phyloP scores from a whole-genome alignment of 139 green algal genomes.

The Pleodorina starrii region DNA sequence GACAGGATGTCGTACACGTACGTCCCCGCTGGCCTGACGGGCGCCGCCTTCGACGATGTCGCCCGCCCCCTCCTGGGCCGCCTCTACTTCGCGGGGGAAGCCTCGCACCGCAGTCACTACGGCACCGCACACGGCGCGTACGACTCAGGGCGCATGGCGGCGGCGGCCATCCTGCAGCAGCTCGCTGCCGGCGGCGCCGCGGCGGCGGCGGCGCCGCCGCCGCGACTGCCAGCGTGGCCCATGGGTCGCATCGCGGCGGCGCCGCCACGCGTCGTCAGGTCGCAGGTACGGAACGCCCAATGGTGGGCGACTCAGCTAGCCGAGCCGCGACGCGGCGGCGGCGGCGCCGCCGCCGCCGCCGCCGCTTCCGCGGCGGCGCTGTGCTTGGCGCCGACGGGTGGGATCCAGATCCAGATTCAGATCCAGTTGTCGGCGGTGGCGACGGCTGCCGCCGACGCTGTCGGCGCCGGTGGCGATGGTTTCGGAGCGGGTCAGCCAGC shows the following conservation, averaged over 20 bases:
- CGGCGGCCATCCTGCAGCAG: conserved; percentile 4
- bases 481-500: no score
- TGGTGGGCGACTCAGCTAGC: background rate
- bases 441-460: background rate
- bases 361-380: background rate
- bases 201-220: background rate
- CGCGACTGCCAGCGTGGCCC: background rate
- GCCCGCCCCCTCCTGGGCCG: conserved; percentile 53
- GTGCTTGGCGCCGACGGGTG: background rate
- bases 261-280: background rate
- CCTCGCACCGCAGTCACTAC: conserved; percentile 68
- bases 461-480: background rate
- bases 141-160: conserved; percentile 28
- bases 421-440: background rate
- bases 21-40: conserved; percentile 39
- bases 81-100: conserved; percentile 86
- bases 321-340: background rate
- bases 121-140: conserved; percentile 53
- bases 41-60: conserved; percentile 57
- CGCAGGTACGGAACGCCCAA: background rate
- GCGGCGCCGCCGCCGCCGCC: background rate
- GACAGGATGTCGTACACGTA: conserved; percentile 58
- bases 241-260: background rate
- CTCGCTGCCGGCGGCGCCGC: background rate
- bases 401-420: no score